Percentiles rank a stretch among this genome's conserved stretches.
Conservation (phyloP, 75 land plant genomes). For the Chamaecyparis obtusa region DNA sequence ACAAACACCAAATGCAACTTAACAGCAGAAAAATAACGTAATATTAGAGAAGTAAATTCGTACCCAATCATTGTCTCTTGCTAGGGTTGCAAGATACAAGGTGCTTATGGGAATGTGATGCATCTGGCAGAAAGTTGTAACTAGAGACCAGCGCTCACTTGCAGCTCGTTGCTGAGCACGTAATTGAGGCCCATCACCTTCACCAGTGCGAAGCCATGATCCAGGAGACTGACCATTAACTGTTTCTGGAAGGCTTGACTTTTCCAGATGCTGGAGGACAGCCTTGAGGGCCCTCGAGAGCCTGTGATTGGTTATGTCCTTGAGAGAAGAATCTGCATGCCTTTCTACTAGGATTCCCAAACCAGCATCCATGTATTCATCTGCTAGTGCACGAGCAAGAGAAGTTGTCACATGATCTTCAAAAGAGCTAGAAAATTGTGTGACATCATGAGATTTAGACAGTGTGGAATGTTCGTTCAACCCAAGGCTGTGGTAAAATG, state of each 20-base stretch:
- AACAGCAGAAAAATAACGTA: not conserved
- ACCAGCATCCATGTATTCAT: slow-evolving; percentile 60
- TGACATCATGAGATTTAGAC: slow-evolving; percentile 32
- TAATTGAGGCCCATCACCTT: slow-evolving; percentile 77
- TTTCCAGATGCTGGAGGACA: slow-evolving; percentile 79
- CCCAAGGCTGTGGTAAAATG: slow-evolving; percentile 41
- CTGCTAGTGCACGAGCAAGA: slow-evolving; percentile 80
- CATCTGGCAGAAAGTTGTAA: slow-evolving; percentile 83
- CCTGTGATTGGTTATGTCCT: slow-evolving; percentile 4
- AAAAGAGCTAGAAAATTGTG: slow-evolving; percentile 26
- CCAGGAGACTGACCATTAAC: slow-evolving; percentile 61
- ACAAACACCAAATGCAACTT: not conserved
- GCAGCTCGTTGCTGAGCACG: slow-evolving; percentile 70
- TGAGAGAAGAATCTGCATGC: slow-evolving; percentile 25
- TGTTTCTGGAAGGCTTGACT: slow-evolving; percentile 61
- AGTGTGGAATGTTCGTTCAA: slow-evolving; percentile 11
- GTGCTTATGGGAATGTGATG: slow-evolving; percentile 92
- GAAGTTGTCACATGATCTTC: slow-evolving; percentile 42
- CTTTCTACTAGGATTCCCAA: slow-evolving; percentile 23
- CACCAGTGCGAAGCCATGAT: slow-evolving; percentile 79
- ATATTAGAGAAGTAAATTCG: not conserved
- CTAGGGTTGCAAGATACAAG: slow-evolving; percentile 79
- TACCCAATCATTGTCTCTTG: slow-evolving; percentile 99
- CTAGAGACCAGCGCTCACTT: slow-evolving; percentile 88
- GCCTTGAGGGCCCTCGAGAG: slow-evolving; percentile 45